A percentile compares a stretch with the other conserved stretches of the same genome.
Evolutionary conservation across 2,329 filamentous ascomycete genomes (phyloP).

Genomic region (Apiospora arundinis): DNA sequence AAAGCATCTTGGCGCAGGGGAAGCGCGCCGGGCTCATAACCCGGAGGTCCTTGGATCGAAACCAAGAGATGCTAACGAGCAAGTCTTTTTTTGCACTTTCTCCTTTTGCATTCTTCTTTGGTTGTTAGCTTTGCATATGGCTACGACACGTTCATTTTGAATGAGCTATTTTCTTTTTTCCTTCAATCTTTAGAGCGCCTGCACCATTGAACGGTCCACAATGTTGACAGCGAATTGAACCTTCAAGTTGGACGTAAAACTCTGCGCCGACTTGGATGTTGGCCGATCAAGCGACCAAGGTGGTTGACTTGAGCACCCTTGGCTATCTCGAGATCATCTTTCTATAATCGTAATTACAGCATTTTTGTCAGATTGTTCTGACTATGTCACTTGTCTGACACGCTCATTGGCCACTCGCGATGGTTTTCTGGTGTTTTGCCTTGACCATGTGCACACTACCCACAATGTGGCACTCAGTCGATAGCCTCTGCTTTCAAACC

Average conservation of each 20-base stretch:
- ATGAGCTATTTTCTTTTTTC: not conserved
- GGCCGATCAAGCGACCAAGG: not conserved
- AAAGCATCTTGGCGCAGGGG: constrained; percentile 36
- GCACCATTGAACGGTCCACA: too few species aligned
- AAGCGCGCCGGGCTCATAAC: constrained; percentile 42
- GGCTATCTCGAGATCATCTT: not conserved
- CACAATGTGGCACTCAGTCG: not conserved
- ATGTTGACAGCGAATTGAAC: too few species aligned
- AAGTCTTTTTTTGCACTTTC: constrained; percentile 4
- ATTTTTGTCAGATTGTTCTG: not conserved
- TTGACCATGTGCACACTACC: not conserved
- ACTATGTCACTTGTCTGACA: not conserved
- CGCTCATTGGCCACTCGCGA: not conserved
- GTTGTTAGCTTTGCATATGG: too few species aligned
- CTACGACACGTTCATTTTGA: too few species aligned
- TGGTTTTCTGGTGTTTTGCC: not conserved
- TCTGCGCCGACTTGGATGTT: not conserved
- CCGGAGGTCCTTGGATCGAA: constrained; percentile 40
- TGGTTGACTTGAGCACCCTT: not conserved
- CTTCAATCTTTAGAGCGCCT: too few species aligned
- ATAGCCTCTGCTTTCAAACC: too few species aligned
- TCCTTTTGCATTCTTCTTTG: not conserved
- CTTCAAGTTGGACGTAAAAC: not conserved
- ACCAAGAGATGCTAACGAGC: constrained; percentile 34
- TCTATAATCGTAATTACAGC: too few species aligned